Evolutionary conservation across 2,329 filamentous ascomycete genomes (phyloP).

Genomic region (Fusarium hainanense): DNA sequence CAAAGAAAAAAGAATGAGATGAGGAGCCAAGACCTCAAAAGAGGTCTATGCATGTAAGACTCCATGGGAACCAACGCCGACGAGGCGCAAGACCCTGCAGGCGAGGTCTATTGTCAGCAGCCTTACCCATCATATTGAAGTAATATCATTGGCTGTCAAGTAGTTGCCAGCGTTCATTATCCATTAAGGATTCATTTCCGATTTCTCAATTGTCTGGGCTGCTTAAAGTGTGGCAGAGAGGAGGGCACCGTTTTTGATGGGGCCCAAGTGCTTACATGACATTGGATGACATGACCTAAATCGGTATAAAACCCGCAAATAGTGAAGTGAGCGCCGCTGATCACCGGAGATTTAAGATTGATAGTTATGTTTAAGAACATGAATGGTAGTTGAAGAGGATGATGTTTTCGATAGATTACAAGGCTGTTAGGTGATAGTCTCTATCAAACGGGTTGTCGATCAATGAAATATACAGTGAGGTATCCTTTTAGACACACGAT

Average conservation of each 20-base stretch:
- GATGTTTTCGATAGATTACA: neutral
- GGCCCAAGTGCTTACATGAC: constrained; percentile 31
- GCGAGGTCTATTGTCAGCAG: neutral
- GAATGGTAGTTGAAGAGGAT: neutral
- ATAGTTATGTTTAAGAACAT: neutral
- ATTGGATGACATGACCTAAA: constrained; percentile 26
- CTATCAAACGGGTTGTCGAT: neutral
- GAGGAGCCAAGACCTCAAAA: constrained; percentile 23
- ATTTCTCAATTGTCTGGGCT: constrained; percentile 19
- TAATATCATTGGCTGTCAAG: constrained; percentile 4
- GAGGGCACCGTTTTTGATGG: constrained; percentile 14
- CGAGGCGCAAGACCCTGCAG: constrained; percentile 8
- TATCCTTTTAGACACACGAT: neutral
- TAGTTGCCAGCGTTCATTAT: neutral
- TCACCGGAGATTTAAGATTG: constrained; percentile 9
- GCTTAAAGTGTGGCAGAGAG: constrained; percentile 12
- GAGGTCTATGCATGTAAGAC: constrained; percentile 38
- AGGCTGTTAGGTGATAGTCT: neutral
- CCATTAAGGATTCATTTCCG: constrained; percentile 6
- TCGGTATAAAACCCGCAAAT: constrained; percentile 21
- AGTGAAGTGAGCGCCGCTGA: neutral
- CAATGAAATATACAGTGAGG: neutral
- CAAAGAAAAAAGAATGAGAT: constrained; percentile 20
- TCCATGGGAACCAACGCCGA: constrained; percentile 11
- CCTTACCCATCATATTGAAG: neutral